These are phyloP conservation scores for Thuja plicata DNA, from an alignment of 83 land plant species.

Conservation along the genomic window DNA sequence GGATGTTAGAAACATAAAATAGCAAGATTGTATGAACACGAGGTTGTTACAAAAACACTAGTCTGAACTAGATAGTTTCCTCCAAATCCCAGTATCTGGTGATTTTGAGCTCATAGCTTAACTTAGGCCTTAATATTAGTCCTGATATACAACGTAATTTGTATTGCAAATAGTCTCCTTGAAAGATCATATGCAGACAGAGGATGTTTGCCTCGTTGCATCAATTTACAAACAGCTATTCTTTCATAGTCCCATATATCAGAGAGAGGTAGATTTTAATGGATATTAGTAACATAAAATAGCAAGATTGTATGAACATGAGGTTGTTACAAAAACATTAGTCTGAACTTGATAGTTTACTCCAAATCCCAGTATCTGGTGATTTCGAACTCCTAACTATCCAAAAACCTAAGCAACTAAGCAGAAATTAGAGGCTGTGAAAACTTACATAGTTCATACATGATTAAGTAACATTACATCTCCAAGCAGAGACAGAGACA, in stretches of 20 bases:
- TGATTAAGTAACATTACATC: constrained; percentile 21
- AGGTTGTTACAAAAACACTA: constrained; percentile 2
- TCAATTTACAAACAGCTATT: neutral
- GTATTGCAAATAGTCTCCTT: neutral
- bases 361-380: neutral
- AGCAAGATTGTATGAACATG: neutral
- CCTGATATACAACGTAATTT: neutral
- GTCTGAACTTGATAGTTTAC: neutral
- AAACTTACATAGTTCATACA: constrained; percentile 11
- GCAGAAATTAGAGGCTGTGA: neutral
- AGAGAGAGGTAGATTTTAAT: neutral
- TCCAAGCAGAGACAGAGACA: constrained; percentile 76
- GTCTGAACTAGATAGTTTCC: neutral
- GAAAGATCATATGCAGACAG: neutral
- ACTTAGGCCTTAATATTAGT: neutral
- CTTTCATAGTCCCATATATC: neutral
- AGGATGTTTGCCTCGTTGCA: neutral
- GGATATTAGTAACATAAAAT: neutral
- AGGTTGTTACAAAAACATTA: constrained; percentile 8
- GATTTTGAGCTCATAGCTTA: neutral
- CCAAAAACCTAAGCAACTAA: constrained; percentile 14
- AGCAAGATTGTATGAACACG: neutral
- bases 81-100: neutral
- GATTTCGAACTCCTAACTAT: neutral
- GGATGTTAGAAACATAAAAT: neutral